Conservation (phyloP, 2,329 filamentous ascomycete genomes). For the Aspergillus unguis region DNA sequence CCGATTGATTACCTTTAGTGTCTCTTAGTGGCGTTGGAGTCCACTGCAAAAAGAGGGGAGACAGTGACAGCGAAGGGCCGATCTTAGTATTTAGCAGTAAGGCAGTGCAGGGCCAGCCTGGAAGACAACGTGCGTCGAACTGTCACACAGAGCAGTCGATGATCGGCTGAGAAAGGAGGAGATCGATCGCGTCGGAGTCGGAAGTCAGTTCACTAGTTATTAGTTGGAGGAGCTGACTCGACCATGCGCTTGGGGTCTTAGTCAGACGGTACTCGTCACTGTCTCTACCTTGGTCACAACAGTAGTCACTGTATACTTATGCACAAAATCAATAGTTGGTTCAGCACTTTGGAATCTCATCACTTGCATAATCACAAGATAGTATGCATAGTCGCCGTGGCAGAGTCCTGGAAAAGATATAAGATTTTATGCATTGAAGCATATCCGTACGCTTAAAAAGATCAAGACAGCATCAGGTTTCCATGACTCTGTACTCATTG, state of each 20-base stretch:
- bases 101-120: constrained; percentile 3
- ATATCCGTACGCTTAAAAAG: too few relatives aligned
- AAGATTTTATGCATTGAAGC: too few relatives aligned
- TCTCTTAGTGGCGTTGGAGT: too few relatives aligned
- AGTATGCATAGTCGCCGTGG: not conserved
- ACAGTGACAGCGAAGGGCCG: not conserved
- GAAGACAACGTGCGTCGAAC: constrained; percentile 3
- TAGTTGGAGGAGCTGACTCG: not conserved
- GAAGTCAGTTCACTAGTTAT: too few relatives aligned
- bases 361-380: not conserved
- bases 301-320: not conserved
- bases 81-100: not conserved
- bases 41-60: not conserved
- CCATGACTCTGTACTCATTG: too few relatives aligned
- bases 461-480: too few relatives aligned
- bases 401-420: too few relatives aligned
- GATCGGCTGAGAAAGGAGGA: constrained; percentile 1
- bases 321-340: constrained; percentile 4
- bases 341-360: not conserved
- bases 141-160: constrained; percentile 4
- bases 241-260: constrained; percentile 6
- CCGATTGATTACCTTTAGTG: too few relatives aligned
- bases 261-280: constrained; percentile 1
- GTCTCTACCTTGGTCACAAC: too few relatives aligned
- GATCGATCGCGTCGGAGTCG: not conserved